Conservation (phyloP, 1,139 yeast species). For the Hyphopichia khmerensis region DNA sequence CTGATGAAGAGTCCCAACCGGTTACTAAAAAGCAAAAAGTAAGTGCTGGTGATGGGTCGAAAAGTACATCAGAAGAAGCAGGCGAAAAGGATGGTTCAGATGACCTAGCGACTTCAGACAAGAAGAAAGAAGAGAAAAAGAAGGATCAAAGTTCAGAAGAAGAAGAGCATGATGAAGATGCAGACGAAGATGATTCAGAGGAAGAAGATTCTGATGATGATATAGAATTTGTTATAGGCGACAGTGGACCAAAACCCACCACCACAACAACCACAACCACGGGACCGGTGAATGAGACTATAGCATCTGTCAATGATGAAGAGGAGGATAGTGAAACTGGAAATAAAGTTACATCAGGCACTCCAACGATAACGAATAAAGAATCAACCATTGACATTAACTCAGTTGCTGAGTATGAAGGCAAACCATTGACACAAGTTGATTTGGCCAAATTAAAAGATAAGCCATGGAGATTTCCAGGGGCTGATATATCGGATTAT, state of each 20-base stretch:
- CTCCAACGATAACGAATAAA: conserved; percentile 35
- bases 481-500: conserved; percentile 91
- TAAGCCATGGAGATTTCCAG: conserved; percentile 98
- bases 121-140: not conserved
- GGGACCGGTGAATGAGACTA: conserved; percentile 20
- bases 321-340: conserved; percentile 18
- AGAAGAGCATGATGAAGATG: conserved; percentile 21
- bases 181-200: conserved; percentile 31
- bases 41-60: not conserved
- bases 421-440: conserved; percentile 80
- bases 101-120: not conserved
- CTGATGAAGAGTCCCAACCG: conserved; percentile 5
- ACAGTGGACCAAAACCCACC: conserved; percentile 29
- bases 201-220: conserved; percentile 45
- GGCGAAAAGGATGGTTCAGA: not conserved
- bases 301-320: conserved; percentile 31
- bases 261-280: conserved; percentile 19
- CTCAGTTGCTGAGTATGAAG: conserved; percentile 77
- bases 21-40: conserved; percentile 4
- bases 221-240: conserved; percentile 38
- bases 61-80: not conserved
- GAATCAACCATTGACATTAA: conserved; percentile 64
- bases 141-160: conserved; percentile 18
- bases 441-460: conserved; percentile 81
- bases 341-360: conserved; percentile 17